phyloP scores from a whole-genome alignment of 2,329 filamentous ascomycete genomes.

The Teratosphaeria pseudoeucalypti region DNA sequence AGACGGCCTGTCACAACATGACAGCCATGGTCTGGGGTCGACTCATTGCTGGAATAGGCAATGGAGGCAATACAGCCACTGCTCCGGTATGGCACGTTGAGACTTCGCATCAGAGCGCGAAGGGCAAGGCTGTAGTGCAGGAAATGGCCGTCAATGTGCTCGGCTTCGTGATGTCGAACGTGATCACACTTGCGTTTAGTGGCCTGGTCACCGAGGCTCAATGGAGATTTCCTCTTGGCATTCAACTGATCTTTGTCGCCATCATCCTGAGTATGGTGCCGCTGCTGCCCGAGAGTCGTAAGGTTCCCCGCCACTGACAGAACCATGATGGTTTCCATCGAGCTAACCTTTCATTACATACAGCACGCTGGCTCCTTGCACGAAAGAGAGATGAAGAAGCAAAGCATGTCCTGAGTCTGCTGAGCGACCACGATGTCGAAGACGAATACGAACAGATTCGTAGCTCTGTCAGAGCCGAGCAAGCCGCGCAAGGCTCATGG shows the following conservation, averaged over 20 bases:
- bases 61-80: conserved; percentile 23
- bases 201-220: conserved; percentile 11
- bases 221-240: conserved; percentile 8
- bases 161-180: conserved; percentile 12
- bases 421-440: conserved; percentile 11
- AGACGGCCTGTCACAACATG: conserved; percentile 28
- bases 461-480: conserved; percentile 13
- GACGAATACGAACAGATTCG: conserved; percentile 12
- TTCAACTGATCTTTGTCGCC: conserved; percentile 16
- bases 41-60: conserved; percentile 31
- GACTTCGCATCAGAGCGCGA: conserved; percentile 10
- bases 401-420: conserved; percentile 6
- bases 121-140: conserved; percentile 12
- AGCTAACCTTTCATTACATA: not conserved
- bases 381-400: conserved; percentile 12
- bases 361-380: conserved; percentile 13
- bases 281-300: conserved; percentile 13
- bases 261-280: conserved; percentile 13
- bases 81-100: conserved; percentile 32
- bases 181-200: conserved; percentile 15
- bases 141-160: conserved; percentile 16
- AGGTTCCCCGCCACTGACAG: not conserved
- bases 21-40: conserved; percentile 30
- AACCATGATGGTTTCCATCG: not conserved
- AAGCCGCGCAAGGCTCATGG: conserved; percentile 14